Conservation (phyloP, 306 rosid genomes). For the Quercus mongolica region DNA sequence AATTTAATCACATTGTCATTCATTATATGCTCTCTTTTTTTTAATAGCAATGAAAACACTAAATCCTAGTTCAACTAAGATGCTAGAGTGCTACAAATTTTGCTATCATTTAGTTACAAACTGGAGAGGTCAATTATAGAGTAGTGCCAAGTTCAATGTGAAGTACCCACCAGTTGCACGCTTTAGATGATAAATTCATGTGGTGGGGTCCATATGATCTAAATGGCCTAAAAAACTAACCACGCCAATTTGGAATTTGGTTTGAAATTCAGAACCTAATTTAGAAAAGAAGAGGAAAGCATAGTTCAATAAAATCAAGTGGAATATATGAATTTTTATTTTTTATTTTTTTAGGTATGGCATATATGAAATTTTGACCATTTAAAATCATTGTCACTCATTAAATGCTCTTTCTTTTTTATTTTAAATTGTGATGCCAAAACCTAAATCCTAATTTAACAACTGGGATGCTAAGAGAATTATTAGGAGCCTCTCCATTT, state of each 20-base stretch:
- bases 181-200: neutral
- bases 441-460: neutral
- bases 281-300: neutral
- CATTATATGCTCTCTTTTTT: neutral
- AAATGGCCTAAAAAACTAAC: neutral
- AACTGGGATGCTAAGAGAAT: neutral
- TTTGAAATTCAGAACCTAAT: too few relatives aligned
- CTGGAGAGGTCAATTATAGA: too few relatives aligned
- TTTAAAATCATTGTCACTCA: neutral
- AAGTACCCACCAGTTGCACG: neutral
- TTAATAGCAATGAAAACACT: neutral
- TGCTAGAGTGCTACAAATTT: neutral
- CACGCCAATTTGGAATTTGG: neutral
- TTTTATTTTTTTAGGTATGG: too few relatives aligned
- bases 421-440: neutral
- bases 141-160: too few relatives aligned
- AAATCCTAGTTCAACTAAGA: neutral
- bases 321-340: neutral
- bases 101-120: neutral
- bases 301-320: neutral
- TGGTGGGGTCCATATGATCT: neutral
- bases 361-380: neutral
- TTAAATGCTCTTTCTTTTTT: neutral
- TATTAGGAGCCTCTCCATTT: too few relatives aligned
- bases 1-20: neutral